Percentiles rank a stretch among this genome's conserved stretches.
phyloP scores from a whole-genome alignment of 768 basidiomycete genomes.

The Galerina marginata region DNA sequence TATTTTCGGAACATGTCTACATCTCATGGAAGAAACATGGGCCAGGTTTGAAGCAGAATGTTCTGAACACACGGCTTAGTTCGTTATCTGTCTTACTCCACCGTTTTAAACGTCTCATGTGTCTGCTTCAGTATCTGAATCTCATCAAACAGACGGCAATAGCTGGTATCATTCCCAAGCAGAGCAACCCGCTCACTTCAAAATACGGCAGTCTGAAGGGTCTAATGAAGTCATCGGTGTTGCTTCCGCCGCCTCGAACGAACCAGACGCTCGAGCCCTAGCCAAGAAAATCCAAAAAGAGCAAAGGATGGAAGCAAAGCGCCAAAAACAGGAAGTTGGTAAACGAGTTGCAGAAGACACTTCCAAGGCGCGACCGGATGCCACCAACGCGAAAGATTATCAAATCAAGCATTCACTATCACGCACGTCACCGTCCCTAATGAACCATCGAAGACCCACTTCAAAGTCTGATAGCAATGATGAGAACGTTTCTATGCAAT shows the following conservation, averaged over 20 bases:
- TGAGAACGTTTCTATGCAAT: neutral
- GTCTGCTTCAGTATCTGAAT: neutral
- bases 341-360: neutral
- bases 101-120: neutral
- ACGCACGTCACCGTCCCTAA: neutral
- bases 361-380: neutral
- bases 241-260: neutral
- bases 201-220: neutral
- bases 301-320: constrained; percentile 10
- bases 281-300: neutral
- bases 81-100: constrained; percentile 3
- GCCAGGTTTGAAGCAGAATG: constrained; percentile 17
- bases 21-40: constrained; percentile 24
- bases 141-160: neutral
- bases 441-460: too few relatives aligned
- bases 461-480: too few relatives aligned
- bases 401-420: too few relatives aligned
- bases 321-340: constrained; percentile 7
- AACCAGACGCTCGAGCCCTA: neutral
- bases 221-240: neutral
- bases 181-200: neutral
- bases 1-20: constrained; percentile 44
- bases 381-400: too few relatives aligned
- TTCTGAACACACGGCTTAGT: constrained; percentile 37
- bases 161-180: constrained; percentile 22